Percentiles rank a stretch among this genome's conserved stretches.
phyloP scores from a whole-genome alignment of 495 filamentous ascomycete genomes.

The Penicillium egyptiacum region DNA sequence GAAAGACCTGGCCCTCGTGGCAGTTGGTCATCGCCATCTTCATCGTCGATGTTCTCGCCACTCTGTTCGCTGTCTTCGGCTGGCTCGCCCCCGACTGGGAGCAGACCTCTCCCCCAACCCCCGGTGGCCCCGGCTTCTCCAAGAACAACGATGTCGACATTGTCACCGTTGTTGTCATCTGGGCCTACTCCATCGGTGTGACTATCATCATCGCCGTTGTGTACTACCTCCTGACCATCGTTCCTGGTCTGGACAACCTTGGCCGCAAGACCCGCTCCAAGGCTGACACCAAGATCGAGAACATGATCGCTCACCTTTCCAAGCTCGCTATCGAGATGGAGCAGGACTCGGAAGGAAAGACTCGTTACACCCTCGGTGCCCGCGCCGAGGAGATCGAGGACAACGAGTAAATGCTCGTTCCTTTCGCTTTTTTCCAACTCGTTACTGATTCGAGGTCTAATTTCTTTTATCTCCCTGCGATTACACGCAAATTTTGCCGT shows the following conservation, averaged over 20 bases:
- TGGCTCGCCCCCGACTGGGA: constrained; percentile 57
- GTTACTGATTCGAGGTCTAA: constrained; percentile 35
- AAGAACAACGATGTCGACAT: constrained; percentile 64
- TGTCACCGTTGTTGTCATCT: constrained; percentile 76
- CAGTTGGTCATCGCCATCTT: constrained; percentile 71
- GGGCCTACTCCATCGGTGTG: constrained; percentile 75
- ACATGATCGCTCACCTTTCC: constrained; percentile 71
- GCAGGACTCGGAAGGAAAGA: constrained; percentile 53
- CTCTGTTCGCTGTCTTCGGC: constrained; percentile 72
- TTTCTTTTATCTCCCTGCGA: constrained; percentile 30
- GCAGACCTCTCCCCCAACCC: constrained; percentile 46
- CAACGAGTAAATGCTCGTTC: constrained; percentile 55
- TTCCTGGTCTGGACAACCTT: constrained; percentile 69
- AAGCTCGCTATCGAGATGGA: constrained; percentile 76
- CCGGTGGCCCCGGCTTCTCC: constrained; percentile 45
- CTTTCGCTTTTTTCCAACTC: constrained; percentile 25
- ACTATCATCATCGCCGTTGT: constrained; percentile 76
- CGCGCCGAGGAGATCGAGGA: constrained; percentile 67
- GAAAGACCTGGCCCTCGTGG: constrained; percentile 69
- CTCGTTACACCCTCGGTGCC: constrained; percentile 59
- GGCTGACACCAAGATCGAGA: constrained; percentile 77
- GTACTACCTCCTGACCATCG: constrained; percentile 71
- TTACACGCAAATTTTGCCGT: constrained; percentile 27
- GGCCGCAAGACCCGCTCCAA: constrained; percentile 74
- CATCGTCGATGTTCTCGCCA: constrained; percentile 67